Evolutionary conservation across 169 alveolate species (phyloP).

Genomic region (Babesia bigemina): DNA sequence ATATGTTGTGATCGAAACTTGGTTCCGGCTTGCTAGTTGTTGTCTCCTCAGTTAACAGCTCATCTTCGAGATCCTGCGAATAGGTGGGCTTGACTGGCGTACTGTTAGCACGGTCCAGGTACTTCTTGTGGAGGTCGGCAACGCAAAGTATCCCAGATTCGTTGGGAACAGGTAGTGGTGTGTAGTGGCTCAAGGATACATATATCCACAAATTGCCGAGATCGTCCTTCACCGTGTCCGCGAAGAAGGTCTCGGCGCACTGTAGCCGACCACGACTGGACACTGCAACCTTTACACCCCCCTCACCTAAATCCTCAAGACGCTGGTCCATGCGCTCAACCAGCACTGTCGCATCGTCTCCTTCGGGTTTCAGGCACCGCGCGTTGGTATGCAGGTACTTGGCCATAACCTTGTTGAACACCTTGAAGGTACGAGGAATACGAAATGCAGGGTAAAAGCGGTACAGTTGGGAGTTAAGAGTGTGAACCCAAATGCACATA

Average conservation of each 20-base stretch:
- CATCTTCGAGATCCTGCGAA: constrained; percentile 46
- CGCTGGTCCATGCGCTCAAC: constrained; percentile 35
- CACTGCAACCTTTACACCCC: constrained; percentile 39
- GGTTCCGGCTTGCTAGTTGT: not conserved
- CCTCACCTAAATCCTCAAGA: constrained; percentile 38
- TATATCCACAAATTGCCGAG: constrained; percentile 21
- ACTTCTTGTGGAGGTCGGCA: constrained; percentile 13
- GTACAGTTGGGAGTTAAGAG: constrained; percentile 61
- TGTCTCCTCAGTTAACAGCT: not conserved
- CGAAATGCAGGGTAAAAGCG: constrained; percentile 72
- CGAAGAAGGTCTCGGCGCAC: constrained; percentile 10
- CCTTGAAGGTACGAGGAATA: constrained; percentile 75
- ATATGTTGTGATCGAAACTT: constrained; percentile 30
- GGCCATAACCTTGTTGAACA: constrained; percentile 77
- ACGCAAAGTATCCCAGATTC: constrained; percentile 40
- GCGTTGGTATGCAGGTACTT: constrained; percentile 51
- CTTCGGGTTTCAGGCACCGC: constrained; percentile 46
- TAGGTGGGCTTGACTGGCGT: constrained; percentile 36
- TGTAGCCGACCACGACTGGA: constrained; percentile 29
- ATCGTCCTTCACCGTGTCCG: not conserved
- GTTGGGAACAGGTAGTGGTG: constrained; percentile 19
- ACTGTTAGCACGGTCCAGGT: constrained; percentile 8
- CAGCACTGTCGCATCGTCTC: constrained; percentile 50
- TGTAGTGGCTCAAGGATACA: constrained; percentile 22
- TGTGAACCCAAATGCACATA: constrained; percentile 70